A percentile compares a stretch with the other conserved stretches of the same genome.
phyloP scores from a whole-genome alignment of 768 basidiomycete genomes.

The Termitomyces sp. region DNA sequence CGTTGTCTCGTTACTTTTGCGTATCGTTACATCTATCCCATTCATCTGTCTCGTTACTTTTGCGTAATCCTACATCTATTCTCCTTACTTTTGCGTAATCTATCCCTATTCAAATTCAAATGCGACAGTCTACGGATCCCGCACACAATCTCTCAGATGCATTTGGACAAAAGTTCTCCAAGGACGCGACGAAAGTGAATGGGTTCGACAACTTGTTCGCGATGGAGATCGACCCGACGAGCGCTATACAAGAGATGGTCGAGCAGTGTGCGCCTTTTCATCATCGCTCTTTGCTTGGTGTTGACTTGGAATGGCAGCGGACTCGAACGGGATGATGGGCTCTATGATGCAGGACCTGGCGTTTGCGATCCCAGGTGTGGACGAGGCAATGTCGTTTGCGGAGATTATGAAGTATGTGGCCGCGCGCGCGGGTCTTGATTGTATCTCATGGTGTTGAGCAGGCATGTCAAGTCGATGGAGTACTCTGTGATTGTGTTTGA shows the following conservation, averaged over 20 bases:
- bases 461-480: conserved; percentile 99
- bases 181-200: conserved; percentile 97
- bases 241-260: conserved; percentile 98
- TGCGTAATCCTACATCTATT: too few species aligned
- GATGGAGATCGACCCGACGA: conserved; percentile 99
- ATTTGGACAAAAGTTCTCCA: conserved; percentile 98
- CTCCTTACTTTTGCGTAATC: too few species aligned
- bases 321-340: conserved; percentile 93
- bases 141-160: conserved; percentile 99
- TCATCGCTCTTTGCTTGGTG: background rate
- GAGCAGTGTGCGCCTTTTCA: conserved; percentile 69
- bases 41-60: background rate
- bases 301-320: conserved; percentile 40
- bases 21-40: too few species aligned
- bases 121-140: conserved; percentile 89
- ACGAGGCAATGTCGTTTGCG: conserved; percentile 99
- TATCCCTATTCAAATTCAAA: background rate
- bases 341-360: conserved; percentile 99
- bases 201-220: conserved; percentile 95
- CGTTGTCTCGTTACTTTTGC: conserved; percentile 21
- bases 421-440: background rate
- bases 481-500: conserved; percentile 99
- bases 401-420: conserved; percentile 97
- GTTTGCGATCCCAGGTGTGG: conserved; percentile 98
- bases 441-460: conserved; percentile 25